Conservation (phyloP, 805 yeast genomes). For the Candida ficus region DNA sequence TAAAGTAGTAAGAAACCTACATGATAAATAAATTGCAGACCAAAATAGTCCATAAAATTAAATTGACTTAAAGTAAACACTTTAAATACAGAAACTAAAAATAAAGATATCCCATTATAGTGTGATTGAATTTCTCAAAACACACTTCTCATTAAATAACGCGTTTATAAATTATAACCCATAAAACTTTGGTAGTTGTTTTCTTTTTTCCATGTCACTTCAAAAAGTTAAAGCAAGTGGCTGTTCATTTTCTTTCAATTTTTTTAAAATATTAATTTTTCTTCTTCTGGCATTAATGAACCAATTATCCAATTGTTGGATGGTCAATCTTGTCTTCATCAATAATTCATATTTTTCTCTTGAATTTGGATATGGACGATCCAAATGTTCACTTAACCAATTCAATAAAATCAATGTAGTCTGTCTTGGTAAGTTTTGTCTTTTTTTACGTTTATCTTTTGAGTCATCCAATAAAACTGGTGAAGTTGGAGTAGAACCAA, state of each 20-base stretch:
- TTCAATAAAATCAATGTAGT: constrained; percentile 63
- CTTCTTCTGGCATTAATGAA: constrained; percentile 83
- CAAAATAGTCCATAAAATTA: no score
- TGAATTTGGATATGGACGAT: constrained; percentile 81
- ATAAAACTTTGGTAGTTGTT: no score
- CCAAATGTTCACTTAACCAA: constrained; percentile 71
- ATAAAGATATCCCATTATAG: no score
- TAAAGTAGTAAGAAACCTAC: no score
- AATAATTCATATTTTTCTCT: constrained; percentile 68
- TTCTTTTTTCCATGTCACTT: no score
- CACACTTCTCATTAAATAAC: no score
- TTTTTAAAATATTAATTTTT: constrained; percentile 37
- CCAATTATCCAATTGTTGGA: constrained; percentile 82
- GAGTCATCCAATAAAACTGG: constrained; percentile 9
- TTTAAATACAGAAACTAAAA: no score
- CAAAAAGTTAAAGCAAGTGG: constrained; percentile 23
- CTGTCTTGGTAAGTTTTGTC: constrained; percentile 75
- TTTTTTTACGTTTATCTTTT: constrained; percentile 31
- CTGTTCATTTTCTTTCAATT: constrained; percentile 24
- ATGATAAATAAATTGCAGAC: no score
- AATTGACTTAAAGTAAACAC: no score
- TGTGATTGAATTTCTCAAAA: no score
- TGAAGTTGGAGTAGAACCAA: constrained; percentile 5
- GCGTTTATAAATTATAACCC: no score
- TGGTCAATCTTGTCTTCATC: constrained; percentile 68